These are phyloP conservation scores for Arthrobotrys sphaeroides DNA, from an alignment of 2,329 filamentous ascomycete genomes.

Conservation along the genomic window DNA sequence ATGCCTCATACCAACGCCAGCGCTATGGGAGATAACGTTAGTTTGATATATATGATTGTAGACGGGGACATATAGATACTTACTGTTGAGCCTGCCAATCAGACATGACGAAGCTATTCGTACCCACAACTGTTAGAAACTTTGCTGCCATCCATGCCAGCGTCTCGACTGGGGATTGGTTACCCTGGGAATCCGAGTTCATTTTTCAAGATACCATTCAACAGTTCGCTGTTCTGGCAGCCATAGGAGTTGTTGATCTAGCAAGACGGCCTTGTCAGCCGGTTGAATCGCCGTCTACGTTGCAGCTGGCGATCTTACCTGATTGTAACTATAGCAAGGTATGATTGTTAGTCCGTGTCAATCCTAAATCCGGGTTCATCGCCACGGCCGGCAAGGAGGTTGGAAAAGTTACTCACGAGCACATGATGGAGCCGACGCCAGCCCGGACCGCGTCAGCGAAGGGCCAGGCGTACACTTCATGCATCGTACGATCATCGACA, in stretches of 20 bases:
- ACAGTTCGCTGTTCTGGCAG: constrained; percentile 65
- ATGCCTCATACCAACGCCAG: constrained; percentile 42
- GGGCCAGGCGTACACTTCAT: constrained; percentile 81
- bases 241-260: constrained; percentile 65
- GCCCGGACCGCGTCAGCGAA: constrained; percentile 77
- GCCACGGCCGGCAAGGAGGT: constrained; percentile 16
- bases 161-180: constrained; percentile 14
- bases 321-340: constrained; percentile 56
- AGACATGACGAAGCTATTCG: constrained; percentile 41
- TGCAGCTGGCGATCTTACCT: constrained; percentile 37
- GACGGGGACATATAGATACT: constrained; percentile 18
- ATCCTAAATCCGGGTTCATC: constrained; percentile 42
- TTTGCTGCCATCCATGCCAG: constrained; percentile 3
- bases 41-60: constrained; percentile 57
- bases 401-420: constrained; percentile 58
- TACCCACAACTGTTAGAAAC: constrained; percentile 34
- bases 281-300: constrained; percentile 50
- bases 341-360: constrained; percentile 37
- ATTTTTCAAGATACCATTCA: constrained; percentile 66
- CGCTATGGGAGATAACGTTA: constrained; percentile 55
- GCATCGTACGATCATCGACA: constrained; percentile 76
- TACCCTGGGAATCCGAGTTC: constrained; percentile 68
- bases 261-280: constrained; percentile 59
- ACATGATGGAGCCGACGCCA: constrained; percentile 73
- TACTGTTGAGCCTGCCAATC: constrained; percentile 52